Evolutionary conservation across 768 basidiomycete genomes (phyloP).

Genomic region (Galerina sulciceps): DNA sequence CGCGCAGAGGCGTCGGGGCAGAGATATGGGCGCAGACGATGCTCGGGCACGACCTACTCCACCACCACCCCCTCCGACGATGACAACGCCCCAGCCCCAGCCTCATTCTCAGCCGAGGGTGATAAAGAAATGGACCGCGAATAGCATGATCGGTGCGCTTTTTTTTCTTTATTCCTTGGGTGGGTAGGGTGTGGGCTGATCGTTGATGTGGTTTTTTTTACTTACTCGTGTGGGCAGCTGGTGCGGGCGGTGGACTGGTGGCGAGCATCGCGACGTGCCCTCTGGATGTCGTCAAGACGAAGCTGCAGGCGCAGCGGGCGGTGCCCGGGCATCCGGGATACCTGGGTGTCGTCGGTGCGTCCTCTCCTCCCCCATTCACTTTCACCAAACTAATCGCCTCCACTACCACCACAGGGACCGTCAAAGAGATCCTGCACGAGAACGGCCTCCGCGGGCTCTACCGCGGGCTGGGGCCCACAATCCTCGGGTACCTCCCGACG

Average conservation of each 20-base stretch:
- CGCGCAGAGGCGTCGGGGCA: conserved; percentile 62
- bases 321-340: conserved; percentile 74
- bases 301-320: conserved; percentile 90
- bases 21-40: conserved; percentile 62
- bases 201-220: neutral
- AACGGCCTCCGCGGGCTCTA: conserved; percentile 92
- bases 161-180: conserved; percentile 1
- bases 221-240: conserved; percentile 59
- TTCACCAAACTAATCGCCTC: too few species aligned
- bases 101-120: conserved; percentile 20
- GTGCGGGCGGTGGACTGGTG: conserved; percentile 93
- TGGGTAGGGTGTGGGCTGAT: neutral
- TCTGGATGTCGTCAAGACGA: conserved; percentile 97
- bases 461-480: conserved; percentile 95
- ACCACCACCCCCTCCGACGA: too few species aligned
- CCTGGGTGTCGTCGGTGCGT: conserved; percentile 74
- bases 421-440: conserved; percentile 48
- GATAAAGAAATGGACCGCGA: conserved; percentile 64
- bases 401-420: conserved; percentile 42
- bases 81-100: too few species aligned
- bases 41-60: conserved; percentile 21
- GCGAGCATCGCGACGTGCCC: conserved; percentile 95
- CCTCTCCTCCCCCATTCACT: conserved; percentile 9
- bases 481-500: conserved; percentile 95
- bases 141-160: conserved; percentile 81